Percentiles rank a stretch among this genome's conserved stretches.
Conservation (phyloP, 805 yeast genomes). For the Candida krabiensis region DNA sequence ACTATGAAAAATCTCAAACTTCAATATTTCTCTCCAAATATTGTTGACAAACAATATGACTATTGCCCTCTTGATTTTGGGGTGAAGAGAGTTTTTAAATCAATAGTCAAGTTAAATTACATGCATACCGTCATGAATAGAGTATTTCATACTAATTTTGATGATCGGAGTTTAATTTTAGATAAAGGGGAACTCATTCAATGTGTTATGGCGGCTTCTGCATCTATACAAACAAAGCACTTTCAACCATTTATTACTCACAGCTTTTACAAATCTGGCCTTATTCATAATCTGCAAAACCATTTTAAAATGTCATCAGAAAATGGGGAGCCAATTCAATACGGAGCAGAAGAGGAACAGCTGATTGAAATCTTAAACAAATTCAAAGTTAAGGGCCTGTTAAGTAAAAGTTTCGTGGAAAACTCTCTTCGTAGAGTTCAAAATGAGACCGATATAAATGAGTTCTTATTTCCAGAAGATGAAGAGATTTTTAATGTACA, state of each 20-base stretch:
- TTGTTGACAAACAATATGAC: constrained; percentile 13
- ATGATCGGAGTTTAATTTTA: constrained; percentile 7
- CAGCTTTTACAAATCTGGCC: constrained; percentile 24
- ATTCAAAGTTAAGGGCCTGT: constrained; percentile 15
- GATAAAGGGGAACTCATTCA: constrained; percentile 26
- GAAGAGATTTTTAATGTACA: constrained; percentile 34
- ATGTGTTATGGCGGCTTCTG: constrained; percentile 20
- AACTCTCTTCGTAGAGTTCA: constrained; percentile 5
- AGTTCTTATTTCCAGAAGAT: constrained; percentile 37
- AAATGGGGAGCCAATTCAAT: constrained; percentile 14
- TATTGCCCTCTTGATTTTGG: constrained; percentile 36
- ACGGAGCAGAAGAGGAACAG: constrained; percentile 24
- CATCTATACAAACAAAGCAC: constrained; percentile 14
- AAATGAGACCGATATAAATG: constrained; percentile 24
- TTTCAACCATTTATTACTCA: constrained; percentile 15
- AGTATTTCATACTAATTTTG: constrained; percentile 6
- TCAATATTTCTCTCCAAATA: constrained; percentile 28
- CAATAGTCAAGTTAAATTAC: constrained; percentile 23
- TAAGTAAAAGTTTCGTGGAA: constrained; percentile 11
- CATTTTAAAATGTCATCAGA: constrained; percentile 4
- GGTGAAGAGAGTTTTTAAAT: constrained; percentile 33
- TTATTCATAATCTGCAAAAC: constrained; percentile 13
- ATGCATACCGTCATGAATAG: constrained; percentile 18
- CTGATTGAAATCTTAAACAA: constrained; percentile 22
- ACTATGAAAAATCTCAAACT: constrained; percentile 29